Conservation (phyloP, 2,329 filamentous ascomycete species). For the Incumbomyces lentus region DNA sequence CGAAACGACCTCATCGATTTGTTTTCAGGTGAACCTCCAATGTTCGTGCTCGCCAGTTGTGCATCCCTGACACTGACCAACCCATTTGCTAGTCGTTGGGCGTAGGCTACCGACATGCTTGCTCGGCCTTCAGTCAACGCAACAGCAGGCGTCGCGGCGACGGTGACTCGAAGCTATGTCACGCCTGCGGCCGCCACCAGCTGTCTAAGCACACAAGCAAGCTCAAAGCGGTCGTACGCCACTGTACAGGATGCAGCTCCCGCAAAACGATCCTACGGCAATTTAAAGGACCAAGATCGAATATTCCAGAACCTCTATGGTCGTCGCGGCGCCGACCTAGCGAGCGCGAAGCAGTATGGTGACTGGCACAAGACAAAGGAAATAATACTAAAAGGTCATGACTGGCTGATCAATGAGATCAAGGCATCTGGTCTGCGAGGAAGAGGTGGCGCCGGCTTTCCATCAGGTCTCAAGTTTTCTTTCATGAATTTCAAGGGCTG, state of each 20-base stretch:
- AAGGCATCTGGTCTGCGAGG: slow-evolving; percentile 93
- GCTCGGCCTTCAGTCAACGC: slow-evolving; percentile 23
- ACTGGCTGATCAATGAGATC: slow-evolving; percentile 96
- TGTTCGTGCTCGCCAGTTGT: not conserved
- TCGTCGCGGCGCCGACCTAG: slow-evolving; percentile 80
- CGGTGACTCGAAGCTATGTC: slow-evolving; percentile 38
- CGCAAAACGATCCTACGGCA: slow-evolving; percentile 65
- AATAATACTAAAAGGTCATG: slow-evolving; percentile 90
- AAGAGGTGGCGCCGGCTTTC: slow-evolving; percentile 94
- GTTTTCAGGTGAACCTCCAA: not conserved
- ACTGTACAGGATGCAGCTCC: slow-evolving; percentile 65
- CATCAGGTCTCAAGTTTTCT: slow-evolving; percentile 98
- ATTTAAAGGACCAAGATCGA: slow-evolving; percentile 88
- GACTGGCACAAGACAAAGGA: slow-evolving; percentile 99
- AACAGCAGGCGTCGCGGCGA: slow-evolving; percentile 26
- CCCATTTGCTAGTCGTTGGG: not conserved
- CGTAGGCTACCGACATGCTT: slow-evolving; percentile 15
- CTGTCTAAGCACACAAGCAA: slow-evolving; percentile 18
- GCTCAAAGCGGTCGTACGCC: slow-evolving; percentile 61
- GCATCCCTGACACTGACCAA: not conserved
- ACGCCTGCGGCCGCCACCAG: slow-evolving; percentile 17
- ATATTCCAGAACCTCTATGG: slow-evolving; percentile 99
- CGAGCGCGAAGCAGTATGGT: slow-evolving; percentile 93
- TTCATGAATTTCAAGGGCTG: slow-evolving; percentile 99
- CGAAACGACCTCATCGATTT: not conserved